Percentiles rank a stretch among this genome's conserved stretches.
phyloP scores from a whole-genome alignment of 2,329 filamentous ascomycete species.

The Lasiodiplodia sp. region DNA sequence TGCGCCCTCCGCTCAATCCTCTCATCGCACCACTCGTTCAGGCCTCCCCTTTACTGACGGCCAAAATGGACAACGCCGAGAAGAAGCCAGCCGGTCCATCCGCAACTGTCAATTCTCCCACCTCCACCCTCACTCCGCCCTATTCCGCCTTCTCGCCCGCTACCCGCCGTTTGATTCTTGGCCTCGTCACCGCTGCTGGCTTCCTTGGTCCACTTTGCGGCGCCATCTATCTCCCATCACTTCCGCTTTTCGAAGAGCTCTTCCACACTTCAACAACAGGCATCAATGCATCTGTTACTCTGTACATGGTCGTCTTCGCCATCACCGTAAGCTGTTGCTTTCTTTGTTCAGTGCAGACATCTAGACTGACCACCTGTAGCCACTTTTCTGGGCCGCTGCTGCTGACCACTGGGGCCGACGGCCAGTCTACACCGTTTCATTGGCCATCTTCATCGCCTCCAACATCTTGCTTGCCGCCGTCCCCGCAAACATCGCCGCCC shows the following conservation, averaged over 20 bases:
- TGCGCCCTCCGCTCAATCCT: not conserved
- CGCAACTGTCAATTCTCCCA: not conserved
- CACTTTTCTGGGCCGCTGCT: constrained; percentile 52
- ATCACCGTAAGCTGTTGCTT: constrained; percentile 36
- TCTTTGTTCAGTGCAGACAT: too few relatives aligned
- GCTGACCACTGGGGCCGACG: constrained; percentile 52
- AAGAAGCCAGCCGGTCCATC: not conserved
- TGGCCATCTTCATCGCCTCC: constrained; percentile 49
- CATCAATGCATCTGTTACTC: constrained; percentile 55
- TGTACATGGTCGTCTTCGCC: constrained; percentile 56
- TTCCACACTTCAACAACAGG: constrained; percentile 47
- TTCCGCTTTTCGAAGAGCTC: constrained; percentile 47
- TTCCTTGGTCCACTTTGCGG: constrained; percentile 55
- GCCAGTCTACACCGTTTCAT: constrained; percentile 51
- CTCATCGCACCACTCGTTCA: not conserved
- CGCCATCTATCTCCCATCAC: constrained; percentile 54
- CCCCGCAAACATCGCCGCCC: constrained; percentile 48
- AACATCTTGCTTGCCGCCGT: constrained; percentile 51
- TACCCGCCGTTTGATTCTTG: constrained; percentile 48
- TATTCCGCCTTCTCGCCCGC: constrained; percentile 51
- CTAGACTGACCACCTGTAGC: constrained; percentile 34
- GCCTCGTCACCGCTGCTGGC: constrained; percentile 50
- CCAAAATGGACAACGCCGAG: not conserved
- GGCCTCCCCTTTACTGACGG: not conserved
- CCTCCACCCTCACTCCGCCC: constrained; percentile 25